Evolutionary conservation across 1,284 basidiomycete genomes (phyloP), one percentile per base, ranked within the genome.

Genomic region (Phellinidium pouzarii): DNA sequence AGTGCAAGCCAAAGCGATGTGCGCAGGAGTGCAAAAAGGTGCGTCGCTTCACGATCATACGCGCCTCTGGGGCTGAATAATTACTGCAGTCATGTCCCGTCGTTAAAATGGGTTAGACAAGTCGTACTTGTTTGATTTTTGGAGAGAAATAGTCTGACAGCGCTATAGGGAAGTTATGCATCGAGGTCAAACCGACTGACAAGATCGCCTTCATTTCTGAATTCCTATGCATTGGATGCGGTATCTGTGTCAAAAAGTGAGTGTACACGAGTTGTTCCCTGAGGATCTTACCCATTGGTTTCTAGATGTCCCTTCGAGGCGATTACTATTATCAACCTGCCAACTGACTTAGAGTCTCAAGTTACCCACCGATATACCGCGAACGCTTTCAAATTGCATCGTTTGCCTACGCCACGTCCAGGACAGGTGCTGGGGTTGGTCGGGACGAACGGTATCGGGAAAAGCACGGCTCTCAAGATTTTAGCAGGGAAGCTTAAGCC

Each of bases 131-230:
- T 23, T 22, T 9, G 11, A 45, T 38, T 36, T 12, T 4, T 17
- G 50, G 23, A 47, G 20, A 44, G 29, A 17, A 19, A 22, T 45
- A 25, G 12, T 55, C 3, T 23, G 27, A 44, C 47, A 20, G 17
- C 51, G 4, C 23, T 53, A 27, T 55, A 93, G 91, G 94, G 41
- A 96, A 96, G 72, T 77, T 97, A 25, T 98, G 94, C 78, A 97
- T 97, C 63, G 94, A 97, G 73, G 94, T 98, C 60, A 93, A 91
- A 66, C 70, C 92, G 12, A 79, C 84, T 12, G 91, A 95, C 73
- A 95, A 94, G 77, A 96, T 96, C 70, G 88, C 94, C 2, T 96
- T 94, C 79, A 87, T 98, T 71, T 97, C 94, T 26, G 94, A 97
- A 70, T 92, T 94, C 68, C 73, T 98, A 52, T 95, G 93, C 68